Evolutionary conservation across 2,329 filamentous ascomycete species (phyloP), one percentile per base, ranked within the genome.

Genomic region (Tolypocladium sp.): DNA sequence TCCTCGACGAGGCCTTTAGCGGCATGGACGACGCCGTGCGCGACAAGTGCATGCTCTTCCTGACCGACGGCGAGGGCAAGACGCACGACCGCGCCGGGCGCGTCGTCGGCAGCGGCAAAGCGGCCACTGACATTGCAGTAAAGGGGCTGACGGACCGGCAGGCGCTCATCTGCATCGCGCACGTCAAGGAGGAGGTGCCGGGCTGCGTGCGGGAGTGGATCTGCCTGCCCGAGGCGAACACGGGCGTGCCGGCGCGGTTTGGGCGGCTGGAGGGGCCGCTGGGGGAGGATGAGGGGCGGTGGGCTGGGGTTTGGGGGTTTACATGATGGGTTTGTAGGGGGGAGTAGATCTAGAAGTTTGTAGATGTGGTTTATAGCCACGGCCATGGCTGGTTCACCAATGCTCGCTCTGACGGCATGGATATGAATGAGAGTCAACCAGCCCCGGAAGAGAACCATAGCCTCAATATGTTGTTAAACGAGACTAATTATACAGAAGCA

Each of bases 91-190:
- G 64, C 25, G 69, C 69, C 35, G 69, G 70, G 35, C 67, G 74
- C 20, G 67, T 79, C 37, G 72, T 81, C 0, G 75, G 82, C 15
- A 84, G 79, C 60, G 73, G 79, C 60, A 73, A 77, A 0, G 68
- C 70, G 2, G 77, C 84, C 1, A 3, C 27, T 6, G 15, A 3
- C 17, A 2, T 4, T 1, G 77, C 73, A 27, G 74, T 93, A 5
- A 69, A 68, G 1, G 91, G 91, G 0, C 73, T 97, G 59, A 79
- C 80, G 2, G 77, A 85, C 0, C 73, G 84, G 27, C 93, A 97
- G 74, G 92, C 92, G 0, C 75, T 99, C 58, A 82, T 97, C n/a
- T 91, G 92, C 63, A 93, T 97, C 61, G 94, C 91, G 62, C 94
- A 99, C 74, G 81, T 93, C 61, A 87, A 86, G 62, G 92, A 96